Conservation (phyloP, 768 basidiomycete species). For the Leccinum rimulosum region DNA sequence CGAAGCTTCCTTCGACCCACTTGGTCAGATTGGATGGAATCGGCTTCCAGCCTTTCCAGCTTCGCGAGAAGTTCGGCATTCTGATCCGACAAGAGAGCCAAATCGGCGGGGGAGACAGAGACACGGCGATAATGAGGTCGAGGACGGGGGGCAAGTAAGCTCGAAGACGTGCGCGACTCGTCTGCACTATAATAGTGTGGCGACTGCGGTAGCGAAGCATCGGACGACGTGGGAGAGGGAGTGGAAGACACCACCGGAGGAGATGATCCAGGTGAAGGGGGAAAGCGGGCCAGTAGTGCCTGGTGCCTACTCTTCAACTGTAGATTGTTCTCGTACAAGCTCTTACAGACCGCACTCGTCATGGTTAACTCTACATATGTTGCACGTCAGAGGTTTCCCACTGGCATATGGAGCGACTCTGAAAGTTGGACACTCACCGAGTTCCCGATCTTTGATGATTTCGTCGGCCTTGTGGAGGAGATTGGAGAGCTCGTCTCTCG, state of each 20-base stretch:
- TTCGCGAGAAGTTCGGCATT: slow-evolving; percentile 78
- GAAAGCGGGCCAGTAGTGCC: slow-evolving; percentile 63
- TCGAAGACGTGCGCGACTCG: slow-evolving; percentile 24
- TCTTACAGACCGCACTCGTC: slow-evolving; percentile 68
- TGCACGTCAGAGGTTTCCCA: slow-evolving; percentile 25
- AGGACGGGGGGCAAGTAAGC: slow-evolving; percentile 22
- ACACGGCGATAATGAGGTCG: slow-evolving; percentile 39
- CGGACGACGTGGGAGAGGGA: slow-evolving; percentile 27
- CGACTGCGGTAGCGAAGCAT: slow-evolving; percentile 32
- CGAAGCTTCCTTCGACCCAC: slow-evolving; percentile 67
- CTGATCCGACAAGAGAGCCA: slow-evolving; percentile 74
- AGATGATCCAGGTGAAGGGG: slow-evolving; percentile 41
- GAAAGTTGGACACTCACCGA: slow-evolving; percentile 46
- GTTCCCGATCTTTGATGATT: slow-evolving; percentile 74
- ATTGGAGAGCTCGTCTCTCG: slow-evolving; percentile 69
- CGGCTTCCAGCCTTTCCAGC: slow-evolving; percentile 71
- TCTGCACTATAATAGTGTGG: slow-evolving; percentile 32
- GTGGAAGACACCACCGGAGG: slow-evolving; percentile 26
- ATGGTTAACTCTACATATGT: slow-evolving; percentile 51
- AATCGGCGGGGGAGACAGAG: slow-evolving; percentile 65
- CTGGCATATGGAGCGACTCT: neutral
- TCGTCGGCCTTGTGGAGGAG: slow-evolving; percentile 71
- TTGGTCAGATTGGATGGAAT: slow-evolving; percentile 63
- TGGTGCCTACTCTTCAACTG: slow-evolving; percentile 71
- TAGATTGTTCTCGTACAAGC: slow-evolving; percentile 65